These are phyloP conservation scores for Heterobasidion occidentale DNA, from an alignment of 1,284 basidiomycete genomes.

Conservation along the genomic window DNA sequence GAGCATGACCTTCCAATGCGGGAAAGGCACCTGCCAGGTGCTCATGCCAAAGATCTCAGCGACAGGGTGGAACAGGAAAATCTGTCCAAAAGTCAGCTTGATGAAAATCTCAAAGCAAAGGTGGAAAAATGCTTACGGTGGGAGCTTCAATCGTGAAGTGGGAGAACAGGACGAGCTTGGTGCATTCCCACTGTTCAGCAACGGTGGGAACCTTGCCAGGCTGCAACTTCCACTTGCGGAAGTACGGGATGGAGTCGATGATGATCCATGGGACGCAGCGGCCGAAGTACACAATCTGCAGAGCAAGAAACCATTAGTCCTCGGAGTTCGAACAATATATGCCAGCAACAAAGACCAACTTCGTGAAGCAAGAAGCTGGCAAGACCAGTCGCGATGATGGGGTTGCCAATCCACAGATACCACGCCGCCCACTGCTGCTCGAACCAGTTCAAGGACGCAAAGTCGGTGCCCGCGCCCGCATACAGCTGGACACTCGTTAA, in stretches of 20 bases:
- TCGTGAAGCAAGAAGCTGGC: slow-evolving; percentile 94
- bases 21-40: slow-evolving; percentile 93
- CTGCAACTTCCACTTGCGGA: slow-evolving; percentile 93
- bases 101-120: background rate
- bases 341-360: slow-evolving; percentile 37
- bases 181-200: slow-evolving; percentile 92
- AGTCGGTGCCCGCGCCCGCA: slow-evolving; percentile 41
- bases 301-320: background rate
- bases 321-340: slow-evolving; percentile 4
- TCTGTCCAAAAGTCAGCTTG: slow-evolving; percentile 38
- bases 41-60: slow-evolving; percentile 87
- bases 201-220: slow-evolving; percentile 76
- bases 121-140: slow-evolving; percentile 42
- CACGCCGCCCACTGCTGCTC: slow-evolving; percentile 79
- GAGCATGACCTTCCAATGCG: slow-evolving; percentile 58
- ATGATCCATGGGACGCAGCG: slow-evolving; percentile 94
- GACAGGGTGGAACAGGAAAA: slow-evolving; percentile 95
- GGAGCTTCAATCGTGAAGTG: slow-evolving; percentile 97
- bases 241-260: slow-evolving; percentile 91
- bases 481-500: slow-evolving; percentile 37
- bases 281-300: slow-evolving; percentile 92
- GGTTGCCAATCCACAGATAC: slow-evolving; percentile 86
- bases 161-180: slow-evolving; percentile 89
- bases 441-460: slow-evolving; percentile 62
- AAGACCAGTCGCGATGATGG: slow-evolving; percentile 89